A percentile compares a stretch with the other conserved stretches of the same genome.
These are phyloP conservation scores for Hortiboletus flavorubellus DNA, from an alignment of 768 basidiomycete genomes.

Conservation along the genomic window DNA sequence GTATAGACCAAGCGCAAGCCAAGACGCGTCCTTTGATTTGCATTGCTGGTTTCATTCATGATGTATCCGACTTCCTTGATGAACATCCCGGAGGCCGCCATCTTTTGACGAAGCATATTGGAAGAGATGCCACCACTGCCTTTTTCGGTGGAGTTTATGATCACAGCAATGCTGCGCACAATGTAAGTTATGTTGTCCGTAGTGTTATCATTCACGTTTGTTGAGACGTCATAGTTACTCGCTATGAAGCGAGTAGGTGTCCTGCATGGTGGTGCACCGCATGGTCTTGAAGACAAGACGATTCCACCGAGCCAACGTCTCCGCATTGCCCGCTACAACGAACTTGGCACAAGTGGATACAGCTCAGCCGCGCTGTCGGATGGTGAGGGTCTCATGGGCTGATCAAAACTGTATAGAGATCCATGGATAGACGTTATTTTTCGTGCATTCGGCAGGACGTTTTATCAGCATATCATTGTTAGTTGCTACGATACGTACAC, in stretches of 20 bases:
- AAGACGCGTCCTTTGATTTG: constrained; percentile 78
- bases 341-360: constrained; percentile 46
- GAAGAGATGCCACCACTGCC: constrained; percentile 88
- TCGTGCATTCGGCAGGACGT: background rate
- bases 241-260: constrained; percentile 58
- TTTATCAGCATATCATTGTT: background rate
- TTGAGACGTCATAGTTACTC: constrained; percentile 21
- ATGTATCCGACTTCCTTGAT: constrained; percentile 77
- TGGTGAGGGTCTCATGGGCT: constrained; percentile 50
- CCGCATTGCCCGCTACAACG: constrained; percentile 62
- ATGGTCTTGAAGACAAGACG: constrained; percentile 55
- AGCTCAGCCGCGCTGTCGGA: constrained; percentile 58
- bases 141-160: constrained; percentile 94
- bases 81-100: constrained; percentile 93
- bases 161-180: constrained; percentile 86
- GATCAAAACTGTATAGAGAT: background rate
- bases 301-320: constrained; percentile 74
- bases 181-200: constrained; percentile 41
- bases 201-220: background rate
- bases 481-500: constrained; percentile 14
- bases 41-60: constrained; percentile 91
- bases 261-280: constrained; percentile 49
- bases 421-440: constrained; percentile 7
- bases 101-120: constrained; percentile 78
- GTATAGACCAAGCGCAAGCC: constrained; percentile 72